phyloP scores from a whole-genome alignment of 192 early-diverging fungal species.

The Helicostylum pulchrum region DNA sequence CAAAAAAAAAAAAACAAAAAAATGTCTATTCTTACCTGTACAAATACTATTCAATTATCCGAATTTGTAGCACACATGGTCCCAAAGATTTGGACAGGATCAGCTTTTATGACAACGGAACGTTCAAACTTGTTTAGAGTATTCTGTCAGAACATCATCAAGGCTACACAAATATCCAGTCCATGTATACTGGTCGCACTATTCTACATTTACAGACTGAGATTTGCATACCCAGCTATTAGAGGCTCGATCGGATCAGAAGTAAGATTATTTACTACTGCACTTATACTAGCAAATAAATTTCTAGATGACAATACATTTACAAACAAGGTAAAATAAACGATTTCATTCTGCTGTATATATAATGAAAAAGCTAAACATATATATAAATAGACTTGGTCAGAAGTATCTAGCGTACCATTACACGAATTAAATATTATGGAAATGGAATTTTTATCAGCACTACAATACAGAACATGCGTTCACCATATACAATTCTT shows the following conservation, averaged over 20 bases:
- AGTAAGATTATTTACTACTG: conserved; percentile 77
- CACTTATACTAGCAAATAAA: conserved; percentile 83
- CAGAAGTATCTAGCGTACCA: conserved; percentile 79
- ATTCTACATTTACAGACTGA: conserved; percentile 60
- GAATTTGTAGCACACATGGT: conserved; percentile 33
- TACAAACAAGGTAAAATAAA: conserved; percentile 76
- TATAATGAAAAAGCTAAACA: not conserved
- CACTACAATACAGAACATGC: conserved; percentile 72
- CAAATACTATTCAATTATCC: conserved; percentile 27
- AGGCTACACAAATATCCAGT: conserved; percentile 56
- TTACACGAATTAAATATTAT: conserved; percentile 78
- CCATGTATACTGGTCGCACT: conserved; percentile 59
- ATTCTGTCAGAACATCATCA: conserved; percentile 52
- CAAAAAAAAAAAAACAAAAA: not conserved
- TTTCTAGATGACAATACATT: conserved; percentile 88
- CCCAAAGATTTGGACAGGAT: conserved; percentile 36
- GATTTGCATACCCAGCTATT: conserved; percentile 51
- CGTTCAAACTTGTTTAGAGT: conserved; percentile 34
- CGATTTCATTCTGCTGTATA: too few relatives aligned
- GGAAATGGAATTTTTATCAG: conserved; percentile 83
- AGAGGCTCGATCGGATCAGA: conserved; percentile 71
- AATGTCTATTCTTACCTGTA: conserved; percentile 4
- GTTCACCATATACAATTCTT: conserved; percentile 67
- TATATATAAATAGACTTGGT: conserved; percentile 53
- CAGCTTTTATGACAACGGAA: not conserved